Evolutionary conservation across 2,329 filamentous ascomycete species (phyloP), one percentile per base, ranked within the genome.

Genomic region (Chaetomiaceae sp.): DNA sequence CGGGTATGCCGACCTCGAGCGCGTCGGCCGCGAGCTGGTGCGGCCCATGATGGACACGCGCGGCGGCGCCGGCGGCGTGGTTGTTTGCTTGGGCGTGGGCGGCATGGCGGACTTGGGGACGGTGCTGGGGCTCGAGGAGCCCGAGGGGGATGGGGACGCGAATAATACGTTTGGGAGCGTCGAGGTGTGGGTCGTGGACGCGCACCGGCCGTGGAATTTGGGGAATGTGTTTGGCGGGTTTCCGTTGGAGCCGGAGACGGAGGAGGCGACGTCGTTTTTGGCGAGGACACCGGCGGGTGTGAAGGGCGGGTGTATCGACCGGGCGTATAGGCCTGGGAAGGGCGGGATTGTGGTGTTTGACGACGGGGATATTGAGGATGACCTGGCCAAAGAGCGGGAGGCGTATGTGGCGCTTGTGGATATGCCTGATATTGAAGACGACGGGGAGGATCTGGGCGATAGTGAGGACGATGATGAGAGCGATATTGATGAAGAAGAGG

Each of bases 341-440:
- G 92, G 92, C 16, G 94, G 94, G 0, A 87, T 99, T 37, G 82
- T 99, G 56, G 90, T 96, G 2, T 95, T 94, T 67, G 94, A 97
- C 65, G 94, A 97, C 66, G 94, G 92, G 1, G 94, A 99, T 67
- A 91, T 99, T 46, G 87, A 92, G 61, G 87, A 92, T 61, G 88
- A 91, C 30, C 73, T 99, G 30, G 71, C 70, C 11, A 73, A 74
- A 1, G 90, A 97, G 70, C 80, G 83, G 61, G 84, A 89, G 54
- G 91, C 94, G 34, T 97, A 95, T 65, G 81, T 88, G 59, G 86
- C 86, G n/a, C 73, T 97, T 47, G 76, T 89, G 41, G 86, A 90
- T 57, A 97, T 99, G 90, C 92, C 91, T 1, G 89, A 95, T 42
- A 73, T 95, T 43, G 89, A 89, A 34, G 89, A 94, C 29, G 80